These are phyloP conservation scores for Eutypa lata DNA, from an alignment of 2,329 filamentous ascomycete genomes.

Conservation along the genomic window DNA sequence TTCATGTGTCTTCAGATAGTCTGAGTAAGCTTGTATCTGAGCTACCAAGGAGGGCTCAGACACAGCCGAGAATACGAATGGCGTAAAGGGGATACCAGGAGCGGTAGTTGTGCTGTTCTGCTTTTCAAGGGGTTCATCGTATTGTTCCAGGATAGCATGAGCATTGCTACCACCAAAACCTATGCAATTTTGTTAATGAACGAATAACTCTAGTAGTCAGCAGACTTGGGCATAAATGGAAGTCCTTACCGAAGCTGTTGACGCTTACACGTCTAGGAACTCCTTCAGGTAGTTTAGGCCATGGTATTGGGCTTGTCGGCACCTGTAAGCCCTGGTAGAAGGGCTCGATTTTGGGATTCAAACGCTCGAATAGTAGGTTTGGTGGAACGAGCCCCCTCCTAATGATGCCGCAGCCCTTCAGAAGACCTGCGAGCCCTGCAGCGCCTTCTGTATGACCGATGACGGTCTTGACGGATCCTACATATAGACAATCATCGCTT, in stretches of 20 bases:
- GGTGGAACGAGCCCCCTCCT: conserved; percentile 20
- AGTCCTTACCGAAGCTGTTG: no score
- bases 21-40: conserved; percentile 5
- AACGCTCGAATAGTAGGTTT: conserved; percentile 26
- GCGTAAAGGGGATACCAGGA: background rate
- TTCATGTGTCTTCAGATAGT: no score
- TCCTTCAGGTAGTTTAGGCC: conserved; percentile 18
- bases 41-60: conserved; percentile 5
- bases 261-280: no score
- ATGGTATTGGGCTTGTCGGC: conserved; percentile 3
- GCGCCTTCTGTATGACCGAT: conserved; percentile 26
- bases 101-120: background rate
- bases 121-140: background rate
- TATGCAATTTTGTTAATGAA: conserved; percentile 7
- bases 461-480: conserved; percentile 24
- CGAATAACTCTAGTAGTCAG: no score
- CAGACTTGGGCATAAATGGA: no score
- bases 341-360: conserved; percentile 25
- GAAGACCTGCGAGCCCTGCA: conserved; percentile 24
- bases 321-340: conserved; percentile 18
- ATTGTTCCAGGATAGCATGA: conserved; percentile 18
- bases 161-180: conserved; percentile 25
- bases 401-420: conserved; percentile 23
- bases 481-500: conserved; percentile 6
- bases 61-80: conserved; percentile 16